phyloP scores from a whole-genome alignment of 306 rosid genomes.

The Prinsepia uniflora region DNA sequence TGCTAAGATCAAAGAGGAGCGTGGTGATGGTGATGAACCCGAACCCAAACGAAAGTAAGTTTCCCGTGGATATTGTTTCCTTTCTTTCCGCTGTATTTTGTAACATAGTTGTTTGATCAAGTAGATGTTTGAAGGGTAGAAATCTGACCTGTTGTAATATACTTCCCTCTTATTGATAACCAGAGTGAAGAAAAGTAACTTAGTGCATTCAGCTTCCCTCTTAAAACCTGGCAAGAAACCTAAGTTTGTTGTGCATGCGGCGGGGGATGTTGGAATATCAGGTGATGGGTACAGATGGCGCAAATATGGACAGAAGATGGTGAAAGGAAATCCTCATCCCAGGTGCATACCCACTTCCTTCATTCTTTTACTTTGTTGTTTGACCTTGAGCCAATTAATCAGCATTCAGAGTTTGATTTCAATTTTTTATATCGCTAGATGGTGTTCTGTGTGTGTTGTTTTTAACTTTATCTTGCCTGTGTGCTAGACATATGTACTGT shows the following conservation, averaged over 20 bases:
- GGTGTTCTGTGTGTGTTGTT: background rate
- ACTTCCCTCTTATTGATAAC: constrained; percentile 31
- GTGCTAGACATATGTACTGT: background rate
- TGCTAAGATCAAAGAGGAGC: constrained; percentile 56
- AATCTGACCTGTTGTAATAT: constrained; percentile 24
- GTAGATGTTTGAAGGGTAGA: constrained; percentile 3
- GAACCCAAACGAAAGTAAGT: constrained; percentile 75
- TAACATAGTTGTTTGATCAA: background rate
- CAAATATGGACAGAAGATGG: constrained; percentile 98
- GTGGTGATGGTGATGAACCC: constrained; percentile 42
- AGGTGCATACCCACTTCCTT: constrained; percentile 45
- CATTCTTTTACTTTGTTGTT: constrained; percentile 9
- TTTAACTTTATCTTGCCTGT: background rate
- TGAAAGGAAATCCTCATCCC: constrained; percentile 89
- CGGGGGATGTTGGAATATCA: constrained; percentile 85
- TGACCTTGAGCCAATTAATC: constrained; percentile 19
- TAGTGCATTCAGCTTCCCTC: constrained; percentile 38
- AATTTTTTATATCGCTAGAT: background rate
- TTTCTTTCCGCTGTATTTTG: background rate
- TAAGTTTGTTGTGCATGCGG: constrained; percentile 85
- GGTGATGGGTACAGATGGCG: constrained; percentile 98
- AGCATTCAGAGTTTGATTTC: constrained; percentile 1
- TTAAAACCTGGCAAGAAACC: constrained; percentile 67
- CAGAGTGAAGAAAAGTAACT: constrained; percentile 75
- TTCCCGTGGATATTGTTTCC: constrained; percentile 20